Evolutionary conservation across 139 green algal species (phyloP), one percentile per base, ranked within the genome.

Genomic region (Closterium sp.): DNA sequence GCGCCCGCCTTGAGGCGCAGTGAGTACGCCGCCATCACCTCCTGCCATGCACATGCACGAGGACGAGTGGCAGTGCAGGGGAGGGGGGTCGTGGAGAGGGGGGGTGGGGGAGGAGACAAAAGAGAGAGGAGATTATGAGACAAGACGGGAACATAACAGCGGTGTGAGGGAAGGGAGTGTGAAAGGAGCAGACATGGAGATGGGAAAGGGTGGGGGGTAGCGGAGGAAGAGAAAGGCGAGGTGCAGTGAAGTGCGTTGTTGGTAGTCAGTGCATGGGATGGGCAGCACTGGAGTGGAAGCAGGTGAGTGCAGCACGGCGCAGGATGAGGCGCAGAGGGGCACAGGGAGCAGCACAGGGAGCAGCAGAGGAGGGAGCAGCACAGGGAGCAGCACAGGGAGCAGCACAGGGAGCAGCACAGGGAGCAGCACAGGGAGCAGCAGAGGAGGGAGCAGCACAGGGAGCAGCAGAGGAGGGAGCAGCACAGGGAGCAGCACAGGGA

Each of bases 1-100:
- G 95, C 96, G 50, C 97, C 94, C 0, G 95, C 95, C 3, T 96
- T 93, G 70, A 97, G 94, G 30, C 97, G 95, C 92, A 99, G 91
- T 2, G 87, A 34, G 92, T 96, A 98, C 3, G 88, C 92, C 84
- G 95, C 92, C 31, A 98, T 99, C 9, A 97, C 91, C 17, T 94
- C 88, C 96, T 98, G 96, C 86, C 27, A 29, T 38, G 24, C 31
- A 34, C 28, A 28, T 17, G 27, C 24, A 86, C 24, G 85, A 30
- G 28, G 10, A 27, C 10, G 7, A 22, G 62, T 79, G 62, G 17
- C 17, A 27, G 62, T 22, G 62, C 62, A 79, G 17, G 19, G 17
- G 19, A 24, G 62, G 62, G 62, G 17, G 62, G 62, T 79, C 62
- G 19, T 22, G 19, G 62, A 22, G 62, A 13, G 62, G 11, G 17